These are phyloP conservation scores for Speleostelium caveatum DNA, from an alignment of 78 protist genomes.

Conservation along the genomic window DNA sequence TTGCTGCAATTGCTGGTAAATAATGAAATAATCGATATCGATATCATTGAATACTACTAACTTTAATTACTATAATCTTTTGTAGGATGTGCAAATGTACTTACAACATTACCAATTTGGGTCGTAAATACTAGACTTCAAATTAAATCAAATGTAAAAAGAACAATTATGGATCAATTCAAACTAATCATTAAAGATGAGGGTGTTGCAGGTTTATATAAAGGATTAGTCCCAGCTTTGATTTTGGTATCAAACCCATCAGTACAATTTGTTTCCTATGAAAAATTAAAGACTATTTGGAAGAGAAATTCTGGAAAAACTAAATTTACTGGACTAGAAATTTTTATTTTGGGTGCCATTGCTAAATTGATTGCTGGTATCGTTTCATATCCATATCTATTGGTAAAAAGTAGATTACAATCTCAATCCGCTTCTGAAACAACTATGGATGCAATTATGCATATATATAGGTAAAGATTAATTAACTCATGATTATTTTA, in stretches of 20 bases:
- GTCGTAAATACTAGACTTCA: conserved; percentile 75
- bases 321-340: conserved; percentile 42
- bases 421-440: conserved; percentile 4
- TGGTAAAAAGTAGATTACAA: conserved; percentile 76
- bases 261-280: conserved; percentile 73
- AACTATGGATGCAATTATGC: conserved; percentile 35
- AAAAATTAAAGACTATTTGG: conserved; percentile 67
- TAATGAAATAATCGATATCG: not conserved
- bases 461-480: conserved; percentile 17
- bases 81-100: conserved; percentile 53
- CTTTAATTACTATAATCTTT: not conserved
- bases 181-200: conserved; percentile 11
- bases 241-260: conserved; percentile 76
- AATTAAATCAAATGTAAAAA: conserved; percentile 58
- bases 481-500: not conserved
- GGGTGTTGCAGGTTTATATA: conserved; percentile 29
- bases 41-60: not conserved
- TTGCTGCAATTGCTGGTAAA: conserved; percentile 70
- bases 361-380: conserved; percentile 81
- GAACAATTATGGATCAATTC: conserved; percentile 33
- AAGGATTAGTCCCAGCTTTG: conserved; percentile 59
- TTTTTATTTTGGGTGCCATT: conserved; percentile 77
- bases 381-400: conserved; percentile 80
- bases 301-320: conserved; percentile 27
- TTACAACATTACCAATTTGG: conserved; percentile 79